Evolutionary conservation across 345 rosid species (phyloP).

Genomic region (Capsella bursapastoris): DNA sequence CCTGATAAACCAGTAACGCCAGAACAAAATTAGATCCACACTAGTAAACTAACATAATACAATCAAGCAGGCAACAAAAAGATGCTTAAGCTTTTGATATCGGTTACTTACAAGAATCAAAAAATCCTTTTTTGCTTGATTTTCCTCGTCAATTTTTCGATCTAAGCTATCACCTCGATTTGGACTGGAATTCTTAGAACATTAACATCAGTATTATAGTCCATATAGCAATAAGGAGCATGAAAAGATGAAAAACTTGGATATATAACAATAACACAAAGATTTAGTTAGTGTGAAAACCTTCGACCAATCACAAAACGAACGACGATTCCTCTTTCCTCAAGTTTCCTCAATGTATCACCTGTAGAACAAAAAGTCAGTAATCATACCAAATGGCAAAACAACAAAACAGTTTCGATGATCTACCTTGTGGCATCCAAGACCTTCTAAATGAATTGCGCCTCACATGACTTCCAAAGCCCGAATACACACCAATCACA

Average conservation of each 20-base stretch:
- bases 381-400: not conserved
- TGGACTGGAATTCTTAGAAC: slow-evolving; percentile 57
- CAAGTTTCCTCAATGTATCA: slow-evolving; percentile 80
- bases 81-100: not conserved
- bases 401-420: not conserved
- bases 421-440: slow-evolving; percentile 92
- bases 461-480: slow-evolving; percentile 84
- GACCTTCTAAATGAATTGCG: slow-evolving; percentile 83
- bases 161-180: slow-evolving; percentile 98
- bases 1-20: slow-evolving; percentile 49
- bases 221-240: not conserved
- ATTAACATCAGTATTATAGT: slow-evolving; percentile 29
- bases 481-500: slow-evolving; percentile 94
- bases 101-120: slow-evolving; percentile 75
- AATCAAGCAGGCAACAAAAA: slow-evolving; percentile 12
- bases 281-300: slow-evolving; percentile 49
- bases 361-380: slow-evolving; percentile 43
- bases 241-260: not conserved
- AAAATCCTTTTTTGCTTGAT: slow-evolving; percentile 70
- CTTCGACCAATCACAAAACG: slow-evolving; percentile 97
- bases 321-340: slow-evolving; percentile 87
- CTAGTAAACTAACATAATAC: not conserved
- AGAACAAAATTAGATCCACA: slow-evolving; percentile 5
- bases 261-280: not conserved
- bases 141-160: slow-evolving; percentile 80